Evolutionary conservation across 2,329 filamentous ascomycete species (phyloP).

Genomic region (Pyrenochaeta sp.): DNA sequence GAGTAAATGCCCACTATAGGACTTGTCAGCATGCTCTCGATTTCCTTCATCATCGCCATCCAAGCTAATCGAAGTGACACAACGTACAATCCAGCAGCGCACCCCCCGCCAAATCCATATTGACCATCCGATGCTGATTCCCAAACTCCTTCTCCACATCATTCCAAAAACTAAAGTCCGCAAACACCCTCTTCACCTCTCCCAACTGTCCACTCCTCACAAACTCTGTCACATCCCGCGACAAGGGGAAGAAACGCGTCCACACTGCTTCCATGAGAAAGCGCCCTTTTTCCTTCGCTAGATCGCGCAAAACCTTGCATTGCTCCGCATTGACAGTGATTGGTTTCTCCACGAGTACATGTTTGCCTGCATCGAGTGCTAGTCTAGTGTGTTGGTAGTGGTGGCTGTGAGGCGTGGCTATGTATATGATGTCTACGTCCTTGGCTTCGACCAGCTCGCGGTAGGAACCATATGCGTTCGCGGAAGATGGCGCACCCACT

Average conservation of each 20-base stretch:
- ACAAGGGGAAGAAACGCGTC: constrained; percentile 87
- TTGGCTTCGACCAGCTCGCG: constrained; percentile 78
- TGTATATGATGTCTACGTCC: constrained; percentile 83
- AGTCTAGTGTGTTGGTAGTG: constrained; percentile 90
- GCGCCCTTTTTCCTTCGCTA: constrained; percentile 70
- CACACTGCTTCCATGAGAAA: constrained; percentile 71
- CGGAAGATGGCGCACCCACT: constrained; percentile 70
- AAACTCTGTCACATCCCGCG: constrained; percentile 74
- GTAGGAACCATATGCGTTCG: constrained; percentile 80
- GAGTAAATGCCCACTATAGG: constrained; percentile 76
- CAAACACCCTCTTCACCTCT: constrained; percentile 62
- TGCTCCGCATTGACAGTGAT: constrained; percentile 84
- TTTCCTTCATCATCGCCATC: background rate
- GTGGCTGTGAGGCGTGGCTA: constrained; percentile 88
- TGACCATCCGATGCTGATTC: constrained; percentile 77
- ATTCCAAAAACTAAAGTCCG: constrained; percentile 66
- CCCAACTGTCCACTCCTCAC: constrained; percentile 61
- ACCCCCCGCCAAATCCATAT: constrained; percentile 80
- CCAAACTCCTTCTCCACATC: constrained; percentile 61
- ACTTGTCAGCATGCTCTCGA: background rate
- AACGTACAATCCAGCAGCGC: constrained; percentile 71
- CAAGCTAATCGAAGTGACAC: background rate
- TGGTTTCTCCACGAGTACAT: constrained; percentile 89
- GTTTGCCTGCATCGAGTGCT: constrained; percentile 80
- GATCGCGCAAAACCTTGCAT: constrained; percentile 74